phyloP scores from a whole-genome alignment of 495 filamentous ascomycete genomes.

The Talaromyces adpressus region DNA sequence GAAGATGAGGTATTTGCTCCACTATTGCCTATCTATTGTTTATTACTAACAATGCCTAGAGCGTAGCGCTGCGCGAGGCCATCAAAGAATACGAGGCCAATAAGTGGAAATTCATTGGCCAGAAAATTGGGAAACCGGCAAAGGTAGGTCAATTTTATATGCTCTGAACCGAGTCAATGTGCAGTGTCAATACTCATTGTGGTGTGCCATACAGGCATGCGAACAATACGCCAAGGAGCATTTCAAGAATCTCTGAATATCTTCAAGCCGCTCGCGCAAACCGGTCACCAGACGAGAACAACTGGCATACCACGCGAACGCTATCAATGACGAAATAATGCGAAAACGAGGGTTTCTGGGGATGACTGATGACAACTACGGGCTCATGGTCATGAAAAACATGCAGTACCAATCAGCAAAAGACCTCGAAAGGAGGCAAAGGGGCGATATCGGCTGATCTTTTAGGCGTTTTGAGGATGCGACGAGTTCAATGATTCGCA shows the following conservation, averaged over 20 bases:
- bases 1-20: conserved; percentile 78
- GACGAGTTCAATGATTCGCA: not conserved
- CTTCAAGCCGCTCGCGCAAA: not conserved
- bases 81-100: conserved; percentile 98
- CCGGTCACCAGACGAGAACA: not conserved
- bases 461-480: conserved; percentile 3
- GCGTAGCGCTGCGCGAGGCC: conserved; percentile 75
- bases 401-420: not conserved
- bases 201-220: conserved; percentile 60
- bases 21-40: conserved; percentile 1
- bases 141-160: conserved; percentile 53
- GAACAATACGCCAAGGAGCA: conserved; percentile 98
- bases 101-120: conserved; percentile 96
- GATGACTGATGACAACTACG: not conserved
- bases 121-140: conserved; percentile 94
- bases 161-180: not conserved
- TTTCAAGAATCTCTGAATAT: conserved; percentile 54
- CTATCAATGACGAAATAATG: not conserved
- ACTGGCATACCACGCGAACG: not conserved
- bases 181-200: conserved; percentile 6
- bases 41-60: conserved; percentile 46
- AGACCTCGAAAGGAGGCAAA: not conserved
- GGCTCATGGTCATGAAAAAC: not conserved
- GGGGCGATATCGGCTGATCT: conserved; percentile 12
- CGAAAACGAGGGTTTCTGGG: not conserved